Base-by-base conservation (phyloP, 2,329 filamentous ascomycete genomes). In the Metarhizium sp. region DNA sequence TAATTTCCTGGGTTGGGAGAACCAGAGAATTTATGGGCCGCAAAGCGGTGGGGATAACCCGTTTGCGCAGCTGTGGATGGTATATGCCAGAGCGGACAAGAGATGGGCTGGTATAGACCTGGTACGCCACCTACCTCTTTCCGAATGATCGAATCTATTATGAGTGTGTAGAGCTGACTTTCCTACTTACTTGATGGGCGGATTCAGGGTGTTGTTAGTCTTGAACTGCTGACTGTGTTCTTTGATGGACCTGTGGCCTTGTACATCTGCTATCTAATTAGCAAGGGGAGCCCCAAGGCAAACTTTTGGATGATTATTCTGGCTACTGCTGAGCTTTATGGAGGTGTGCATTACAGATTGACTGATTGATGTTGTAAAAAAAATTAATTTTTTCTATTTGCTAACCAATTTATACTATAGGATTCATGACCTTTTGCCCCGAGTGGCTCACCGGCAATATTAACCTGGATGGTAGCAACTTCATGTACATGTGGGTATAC, bases 361-460 rank as follows among this genome's bases (percentile, higher is more conserved):
- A 25, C 25, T 4, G 25, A 25, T 4, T 25, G 25, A 25, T 25
- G 25, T 25, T 25, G 1, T 25, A 25, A 25, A 25, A 25, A 25
- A 25, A 20, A 20, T 20, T 20, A 20, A 20, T 20, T 20, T 20
- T 20, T 20, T 20, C 20, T 20, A 20, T 20, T 20, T 25, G 25
- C 25, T 25, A 25, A 25, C 25, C 3, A 25, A 25, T 3, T 4
- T 25, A 4, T 25, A 1, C 4, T 4, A 25, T 25, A 82, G 80
- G 84, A 18, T 87, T 84, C 71, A 86, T 87, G 80, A 87, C 84
- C 0, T 87, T 87, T 65, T 83, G 79, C 68, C 84, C 84, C 13
- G 84, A 87, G 69, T 87, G 84, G 84, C 71, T 87, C 13, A 80
- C 77, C 2, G 78, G 77, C 52, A 86, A 78, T 65, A 64, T 76